Percentiles rank a stretch among this genome's conserved stretches.
Evolutionary conservation across 2,329 filamentous ascomycete genomes (phyloP).

Genomic region (Talaromyces sp.): DNA sequence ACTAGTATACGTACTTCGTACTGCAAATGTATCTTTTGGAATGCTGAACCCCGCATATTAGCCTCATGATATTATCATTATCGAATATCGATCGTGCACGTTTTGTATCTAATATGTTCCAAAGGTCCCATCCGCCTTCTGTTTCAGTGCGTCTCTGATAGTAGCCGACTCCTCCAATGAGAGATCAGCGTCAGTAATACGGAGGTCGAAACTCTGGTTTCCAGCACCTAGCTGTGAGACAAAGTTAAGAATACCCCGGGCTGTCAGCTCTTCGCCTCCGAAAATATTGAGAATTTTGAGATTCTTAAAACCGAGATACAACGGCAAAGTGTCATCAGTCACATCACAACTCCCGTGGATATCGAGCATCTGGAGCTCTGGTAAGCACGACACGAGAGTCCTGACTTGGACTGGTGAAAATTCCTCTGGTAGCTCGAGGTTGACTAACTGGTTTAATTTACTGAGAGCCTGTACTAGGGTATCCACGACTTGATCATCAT

Average conservation of each 20-base stretch:
- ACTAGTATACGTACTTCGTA: neutral
- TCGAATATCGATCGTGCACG: no score
- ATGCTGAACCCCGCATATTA: neutral
- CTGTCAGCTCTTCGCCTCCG: conserved; percentile 28
- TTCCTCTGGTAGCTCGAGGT: conserved; percentile 28
- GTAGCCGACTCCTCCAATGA: conserved; percentile 21
- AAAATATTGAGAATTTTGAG: conserved; percentile 26
- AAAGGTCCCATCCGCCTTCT: no score
- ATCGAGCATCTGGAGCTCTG: no score
- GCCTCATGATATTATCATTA: no score
- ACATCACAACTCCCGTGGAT: no score
- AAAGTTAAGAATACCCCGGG: conserved; percentile 25
- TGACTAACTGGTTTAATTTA: conserved; percentile 23
- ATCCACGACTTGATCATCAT: conserved; percentile 11
- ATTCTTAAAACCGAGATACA: conserved; percentile 22
- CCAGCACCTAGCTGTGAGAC: conserved; percentile 13
- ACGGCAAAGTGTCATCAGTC: conserved; percentile 21
- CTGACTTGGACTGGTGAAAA: conserved; percentile 27
- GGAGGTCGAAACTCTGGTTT: conserved; percentile 26
- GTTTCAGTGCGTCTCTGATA: no score
- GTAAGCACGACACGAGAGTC: conserved; percentile 22
- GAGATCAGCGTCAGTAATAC: conserved; percentile 21
- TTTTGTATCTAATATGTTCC: no score
- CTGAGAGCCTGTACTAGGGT: conserved; percentile 26
- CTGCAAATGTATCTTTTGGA: neutral